These are phyloP conservation scores for Geotrichum carabidarum DNA, from an alignment of 1,139 yeast species.

Conservation along the genomic window DNA sequence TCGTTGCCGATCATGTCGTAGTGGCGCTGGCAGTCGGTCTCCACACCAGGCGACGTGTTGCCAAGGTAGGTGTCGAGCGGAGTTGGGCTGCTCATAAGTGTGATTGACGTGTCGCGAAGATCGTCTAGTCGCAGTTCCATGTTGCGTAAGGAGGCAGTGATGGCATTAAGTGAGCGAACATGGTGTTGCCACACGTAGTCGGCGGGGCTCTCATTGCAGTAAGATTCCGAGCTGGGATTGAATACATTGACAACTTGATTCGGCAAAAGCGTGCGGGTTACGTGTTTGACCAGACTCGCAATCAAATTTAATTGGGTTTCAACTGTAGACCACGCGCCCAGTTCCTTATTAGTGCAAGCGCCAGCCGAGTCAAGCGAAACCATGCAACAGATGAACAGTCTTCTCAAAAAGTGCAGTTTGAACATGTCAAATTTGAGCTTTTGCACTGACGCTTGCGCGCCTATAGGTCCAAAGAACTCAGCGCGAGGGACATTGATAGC, in stretches of 20 bases:
- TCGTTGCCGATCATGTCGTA: constrained; percentile 35
- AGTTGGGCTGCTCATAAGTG: background rate
- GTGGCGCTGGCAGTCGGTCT: constrained; percentile 21
- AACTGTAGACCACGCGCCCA: constrained; percentile 13
- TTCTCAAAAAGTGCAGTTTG: constrained; percentile 39
- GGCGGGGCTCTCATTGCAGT: background rate
- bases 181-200: constrained; percentile 21
- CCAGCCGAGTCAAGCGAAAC: constrained; percentile 38
- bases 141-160: constrained; percentile 32
- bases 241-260: constrained; percentile 6
- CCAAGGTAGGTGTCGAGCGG: background rate
- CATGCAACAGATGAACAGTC: constrained; percentile 42
- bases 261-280: background rate
- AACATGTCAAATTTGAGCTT: constrained; percentile 34
- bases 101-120: constrained; percentile 27
- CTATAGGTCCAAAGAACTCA: constrained; percentile 29
- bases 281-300: background rate
- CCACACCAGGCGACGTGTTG: background rate
- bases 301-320: constrained; percentile 2
- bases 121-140: constrained; percentile 37
- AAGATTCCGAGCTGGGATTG: constrained; percentile 4
- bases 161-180: constrained; percentile 26
- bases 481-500: constrained; percentile 17
- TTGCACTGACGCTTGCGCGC: constrained; percentile 29
- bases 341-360: constrained; percentile 15